phyloP scores from a whole-genome alignment of 306 rosid genomes.

The Cicer yamashitae region DNA sequence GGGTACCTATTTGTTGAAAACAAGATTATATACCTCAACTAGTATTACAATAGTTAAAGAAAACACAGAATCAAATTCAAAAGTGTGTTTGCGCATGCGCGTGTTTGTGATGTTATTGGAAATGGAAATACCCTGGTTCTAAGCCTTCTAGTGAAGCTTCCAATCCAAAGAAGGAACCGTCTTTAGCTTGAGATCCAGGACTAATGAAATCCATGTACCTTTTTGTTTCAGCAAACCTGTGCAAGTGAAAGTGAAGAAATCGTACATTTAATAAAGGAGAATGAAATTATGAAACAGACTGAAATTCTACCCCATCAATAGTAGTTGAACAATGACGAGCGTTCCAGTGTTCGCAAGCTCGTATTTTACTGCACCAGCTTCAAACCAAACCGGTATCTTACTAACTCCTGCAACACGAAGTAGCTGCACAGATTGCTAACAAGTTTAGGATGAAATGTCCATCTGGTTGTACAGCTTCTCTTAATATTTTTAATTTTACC shows the following conservation, averaged over 20 bases:
- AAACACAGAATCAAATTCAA: not conserved
- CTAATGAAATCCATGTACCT: constrained; percentile 88
- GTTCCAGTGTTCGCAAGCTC: constrained; percentile 73
- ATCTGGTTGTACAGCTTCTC: not conserved
- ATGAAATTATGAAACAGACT: constrained; percentile 13
- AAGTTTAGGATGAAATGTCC: constrained; percentile 34
- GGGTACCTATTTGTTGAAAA: constrained; percentile 65
- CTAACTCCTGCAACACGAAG: constrained; percentile 78
- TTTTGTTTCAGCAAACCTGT: constrained; percentile 84
- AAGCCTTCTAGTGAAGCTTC: constrained; percentile 80
- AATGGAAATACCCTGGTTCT: constrained; percentile 84
- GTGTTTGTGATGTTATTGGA: not conserved
- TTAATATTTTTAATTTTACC: not conserved
- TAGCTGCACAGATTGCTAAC: constrained; percentile 56
- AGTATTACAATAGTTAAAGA: not conserved
- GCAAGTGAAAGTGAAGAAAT: constrained; percentile 34
- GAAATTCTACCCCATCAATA: constrained; percentile 79
- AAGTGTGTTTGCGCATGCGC: not conserved
- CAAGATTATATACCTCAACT: constrained; percentile 33
- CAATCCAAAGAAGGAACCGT: constrained; percentile 79
- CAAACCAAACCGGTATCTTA: constrained; percentile 77
- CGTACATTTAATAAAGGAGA: not conserved
- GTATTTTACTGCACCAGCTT: constrained; percentile 82
- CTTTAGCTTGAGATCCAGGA: constrained; percentile 92
- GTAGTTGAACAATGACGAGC: constrained; percentile 74